phyloP scores from a whole-genome alignment of 805 yeast species.

The Pichia nanzhaoensis region DNA sequence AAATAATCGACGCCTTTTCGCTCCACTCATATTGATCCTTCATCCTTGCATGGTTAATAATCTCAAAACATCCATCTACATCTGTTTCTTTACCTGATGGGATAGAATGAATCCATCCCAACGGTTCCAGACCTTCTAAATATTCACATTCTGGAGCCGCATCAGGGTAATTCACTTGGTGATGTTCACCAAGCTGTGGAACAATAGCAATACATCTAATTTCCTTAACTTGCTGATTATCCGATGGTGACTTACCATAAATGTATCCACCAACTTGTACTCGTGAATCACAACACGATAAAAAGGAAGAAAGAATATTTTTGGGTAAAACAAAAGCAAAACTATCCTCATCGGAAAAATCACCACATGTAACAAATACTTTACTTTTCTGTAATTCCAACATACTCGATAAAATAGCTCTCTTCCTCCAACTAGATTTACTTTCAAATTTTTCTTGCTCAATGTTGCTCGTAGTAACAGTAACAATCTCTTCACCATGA shows the following conservation, averaged over 20 bases:
- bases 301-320: constrained; percentile 68
- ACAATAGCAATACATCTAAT: constrained; percentile 66
- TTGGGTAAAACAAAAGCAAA: constrained; percentile 76
- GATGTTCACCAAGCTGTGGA: constrained; percentile 79
- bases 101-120: constrained; percentile 96
- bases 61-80: constrained; percentile 62
- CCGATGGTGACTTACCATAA: constrained; percentile 74
- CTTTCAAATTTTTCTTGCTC: constrained; percentile 82
- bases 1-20: constrained; percentile 44
- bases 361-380: constrained; percentile 65
- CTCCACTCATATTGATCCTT: constrained; percentile 36
- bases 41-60: constrained; percentile 48
- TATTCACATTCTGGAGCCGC: constrained; percentile 36
- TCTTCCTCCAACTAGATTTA: constrained; percentile 81
- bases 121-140: constrained; percentile 56
- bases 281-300: constrained; percentile 73
- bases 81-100: constrained; percentile 47
- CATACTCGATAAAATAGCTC: constrained; percentile 74
- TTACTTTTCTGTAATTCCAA: constrained; percentile 70
- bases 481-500: constrained; percentile 93
- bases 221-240: constrained; percentile 69
- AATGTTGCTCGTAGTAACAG: constrained; percentile 84
- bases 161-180: constrained; percentile 55
- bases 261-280: constrained; percentile 77
- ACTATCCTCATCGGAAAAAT: constrained; percentile 42